Evolutionary conservation across 495 filamentous ascomycete genomes (phyloP), one percentile per base, ranked within the genome.

Genomic region (Penicillium canariense): DNA sequence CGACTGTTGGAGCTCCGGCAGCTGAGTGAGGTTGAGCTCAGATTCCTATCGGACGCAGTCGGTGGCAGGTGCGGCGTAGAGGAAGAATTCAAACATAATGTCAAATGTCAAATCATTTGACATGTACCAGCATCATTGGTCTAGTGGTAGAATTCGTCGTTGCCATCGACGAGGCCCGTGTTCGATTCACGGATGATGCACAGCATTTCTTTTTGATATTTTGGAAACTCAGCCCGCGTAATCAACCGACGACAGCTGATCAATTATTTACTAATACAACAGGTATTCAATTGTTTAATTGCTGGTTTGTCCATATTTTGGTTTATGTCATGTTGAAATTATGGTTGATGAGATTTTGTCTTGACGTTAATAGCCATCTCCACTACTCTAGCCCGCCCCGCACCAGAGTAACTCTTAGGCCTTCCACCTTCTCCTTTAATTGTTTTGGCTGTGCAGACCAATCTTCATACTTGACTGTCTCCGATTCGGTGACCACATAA

Each of bases 131-230:
- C 76, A 76, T 77, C 73, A 76, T 76, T 79, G 77, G 77, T 79
- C 75, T 79, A 79, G 77, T 79, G 77, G 77, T 80, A 80, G 74
- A 80, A 80, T 80, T 78, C 77, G 68, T 80, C 77, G 77, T 78
- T 80, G 76, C 77, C 76, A 80, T 80, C 77, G 77, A 80, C 68
- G 77, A 79, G 77, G 74, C 77, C 75, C 76, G 77, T 74, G 77
- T 80, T 80, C 77, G 77, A 80, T 78, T 80, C 77, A 74, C 77
- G 75, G 75, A 75, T 77, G 72, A 77, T 77, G 77, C 77, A 78
- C 22, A 57, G n/a, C 48, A 52, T 39, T 60, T 69, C 59, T 56
- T 55, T 34, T 47, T 54, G 55, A 56, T 63, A 54, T 55, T 28
- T 46, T 61, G 59, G 36, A 50, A 36, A 39, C 32, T 49, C 27